These are phyloP conservation scores for Trifolium subterraneum DNA, from an alignment of 306 rosid species.

Conservation along the genomic window DNA sequence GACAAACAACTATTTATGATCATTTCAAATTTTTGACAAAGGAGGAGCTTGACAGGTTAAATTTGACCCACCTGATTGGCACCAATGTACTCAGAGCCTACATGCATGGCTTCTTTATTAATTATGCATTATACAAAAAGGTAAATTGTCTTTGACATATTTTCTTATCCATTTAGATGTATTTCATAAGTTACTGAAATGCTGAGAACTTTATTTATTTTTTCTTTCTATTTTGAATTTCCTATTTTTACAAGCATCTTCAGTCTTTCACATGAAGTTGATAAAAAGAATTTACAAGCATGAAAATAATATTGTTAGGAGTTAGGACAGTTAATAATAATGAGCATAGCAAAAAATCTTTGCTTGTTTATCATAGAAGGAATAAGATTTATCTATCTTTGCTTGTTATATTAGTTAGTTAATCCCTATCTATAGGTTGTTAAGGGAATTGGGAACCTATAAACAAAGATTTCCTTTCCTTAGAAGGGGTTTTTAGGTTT, in stretches of 20 bases:
- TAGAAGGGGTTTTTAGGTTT: neutral
- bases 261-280: conserved; percentile 4
- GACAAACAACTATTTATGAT: conserved; percentile 74
- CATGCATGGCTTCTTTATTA: conserved; percentile 89
- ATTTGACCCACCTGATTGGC: conserved; percentile 79
- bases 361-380: neutral
- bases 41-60: conserved; percentile 86
- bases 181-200: conserved; percentile 17
- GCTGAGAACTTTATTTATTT: neutral
- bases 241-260: neutral
- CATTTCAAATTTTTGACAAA: conserved; percentile 78
- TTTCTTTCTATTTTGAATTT: neutral
- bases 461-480: neutral
- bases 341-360: neutral
- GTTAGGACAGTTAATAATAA: neutral
- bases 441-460: neutral
- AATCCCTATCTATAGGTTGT: neutral
- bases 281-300: neutral
- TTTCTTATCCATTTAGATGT: conserved; percentile 3
- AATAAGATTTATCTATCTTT: neutral
- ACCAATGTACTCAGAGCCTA: conserved; percentile 78
- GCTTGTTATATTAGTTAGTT: neutral
- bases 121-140: conserved; percentile 74
- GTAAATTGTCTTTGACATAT: conserved; percentile 46
- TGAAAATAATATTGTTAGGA: conserved; percentile 5